A percentile compares a stretch with the other conserved stretches of the same genome.
Conservation (phyloP, 768 basidiomycete genomes). For the Pleurotus citrinopileatus region DNA sequence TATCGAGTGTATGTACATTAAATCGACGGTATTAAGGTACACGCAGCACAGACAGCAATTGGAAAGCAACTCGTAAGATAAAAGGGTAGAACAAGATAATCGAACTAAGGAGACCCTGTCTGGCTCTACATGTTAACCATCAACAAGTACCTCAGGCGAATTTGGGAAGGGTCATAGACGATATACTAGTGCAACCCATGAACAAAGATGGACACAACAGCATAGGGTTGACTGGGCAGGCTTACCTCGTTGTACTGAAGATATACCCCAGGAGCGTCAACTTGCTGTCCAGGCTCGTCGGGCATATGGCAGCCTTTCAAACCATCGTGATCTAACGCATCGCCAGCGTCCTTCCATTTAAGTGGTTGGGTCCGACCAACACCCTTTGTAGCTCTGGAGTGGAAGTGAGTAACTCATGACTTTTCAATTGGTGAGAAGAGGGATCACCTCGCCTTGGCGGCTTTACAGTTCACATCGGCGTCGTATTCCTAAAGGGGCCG, state of each 20-base stretch:
- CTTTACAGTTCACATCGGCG: conserved; percentile 47
- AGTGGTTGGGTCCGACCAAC: conserved; percentile 48
- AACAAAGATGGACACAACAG: too few species aligned
- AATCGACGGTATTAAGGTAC: background rate
- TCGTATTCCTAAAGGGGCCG: conserved; percentile 35
- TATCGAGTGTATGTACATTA: background rate
- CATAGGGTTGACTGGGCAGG: too few species aligned
- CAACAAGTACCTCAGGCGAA: conserved; percentile 53
- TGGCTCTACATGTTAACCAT: conserved; percentile 46
- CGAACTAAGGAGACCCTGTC: background rate
- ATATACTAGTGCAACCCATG: conserved; percentile 48
- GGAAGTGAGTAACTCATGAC: background rate
- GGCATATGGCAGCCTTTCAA: conserved; percentile 59
- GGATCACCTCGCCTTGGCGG: conserved; percentile 33
- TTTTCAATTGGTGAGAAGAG: background rate
- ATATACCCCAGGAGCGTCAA: conserved; percentile 22
- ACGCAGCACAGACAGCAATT: background rate
- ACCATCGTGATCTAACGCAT: conserved; percentile 42
- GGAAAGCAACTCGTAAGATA: too few species aligned
- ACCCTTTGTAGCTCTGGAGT: conserved; percentile 49
- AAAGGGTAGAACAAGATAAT: background rate
- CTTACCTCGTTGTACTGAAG: conserved; percentile 62
- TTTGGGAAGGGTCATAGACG: conserved; percentile 56
- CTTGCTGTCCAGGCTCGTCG: conserved; percentile 40
- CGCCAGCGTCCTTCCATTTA: conserved; percentile 59